Conservation (phyloP, 179 eudicot species). For the Silene vulgaris region DNA sequence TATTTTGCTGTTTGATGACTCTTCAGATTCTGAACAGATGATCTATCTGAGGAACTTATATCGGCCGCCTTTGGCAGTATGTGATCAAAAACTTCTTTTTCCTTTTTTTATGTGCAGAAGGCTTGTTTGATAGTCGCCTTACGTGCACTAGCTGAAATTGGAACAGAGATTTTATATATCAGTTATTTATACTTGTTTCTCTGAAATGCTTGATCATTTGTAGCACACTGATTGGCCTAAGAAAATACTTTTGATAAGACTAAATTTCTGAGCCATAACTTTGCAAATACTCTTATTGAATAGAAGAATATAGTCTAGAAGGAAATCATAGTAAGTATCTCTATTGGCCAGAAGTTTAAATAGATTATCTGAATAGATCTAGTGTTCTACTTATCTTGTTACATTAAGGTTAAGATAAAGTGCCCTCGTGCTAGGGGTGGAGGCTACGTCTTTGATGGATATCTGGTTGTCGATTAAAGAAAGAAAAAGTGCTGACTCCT, state of each 20-base stretch:
- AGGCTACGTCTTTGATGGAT: slow-evolving; percentile 1
- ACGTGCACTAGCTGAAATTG: slow-evolving; percentile 20
- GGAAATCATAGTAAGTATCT: slow-evolving; percentile 14
- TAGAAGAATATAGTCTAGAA: neutral
- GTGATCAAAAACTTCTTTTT: slow-evolving; percentile 25
- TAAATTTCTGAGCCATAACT: neutral
- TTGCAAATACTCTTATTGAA: neutral
- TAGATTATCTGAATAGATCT: slow-evolving; percentile 7
- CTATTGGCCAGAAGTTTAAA: slow-evolving; percentile 17
- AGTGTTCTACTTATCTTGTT: slow-evolving; percentile 13
- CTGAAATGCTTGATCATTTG: slow-evolving; percentile 10
- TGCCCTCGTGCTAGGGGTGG: slow-evolving; percentile 18
- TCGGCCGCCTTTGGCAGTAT: slow-evolving; percentile 28
- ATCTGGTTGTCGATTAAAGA: slow-evolving; percentile 1
- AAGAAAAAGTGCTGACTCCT: slow-evolving; percentile 3
- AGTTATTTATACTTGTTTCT: slow-evolving; percentile 14
- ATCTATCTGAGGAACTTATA: slow-evolving; percentile 13
- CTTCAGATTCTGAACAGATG: slow-evolving; percentile 29
- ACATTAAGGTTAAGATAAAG: slow-evolving; percentile 18
- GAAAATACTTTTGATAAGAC: neutral
- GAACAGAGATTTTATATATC: neutral
- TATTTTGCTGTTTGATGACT: slow-evolving; percentile 15
- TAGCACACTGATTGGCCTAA: neutral
- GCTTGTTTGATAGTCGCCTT: neutral
- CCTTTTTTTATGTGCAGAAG: slow-evolving; percentile 9